Base-by-base conservation (phyloP, 306 rosid species). In the Rosa multiflora region DNA sequence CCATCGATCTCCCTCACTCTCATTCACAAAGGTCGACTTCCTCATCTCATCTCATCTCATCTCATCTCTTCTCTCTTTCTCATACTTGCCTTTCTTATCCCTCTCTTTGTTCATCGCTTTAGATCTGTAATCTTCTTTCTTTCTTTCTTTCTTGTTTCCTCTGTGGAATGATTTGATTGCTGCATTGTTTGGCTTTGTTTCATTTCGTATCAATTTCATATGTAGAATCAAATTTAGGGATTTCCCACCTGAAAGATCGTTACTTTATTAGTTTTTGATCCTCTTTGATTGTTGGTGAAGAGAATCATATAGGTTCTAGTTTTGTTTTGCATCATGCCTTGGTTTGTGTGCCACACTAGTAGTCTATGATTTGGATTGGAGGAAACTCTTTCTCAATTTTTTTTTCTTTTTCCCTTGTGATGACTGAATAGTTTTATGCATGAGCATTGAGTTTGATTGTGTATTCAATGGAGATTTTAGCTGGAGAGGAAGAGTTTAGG, bases 11-110 rank as follows among this genome's bases (percentile, higher is more conserved):
- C 70, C 64, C 62, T 81, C 47, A 0, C 11, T 79, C 82, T 53
- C 92, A 81, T 74, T 85, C 76, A 21, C 56, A 66, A 74, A 90
- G 97, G 94, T 90, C 55, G 10, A 63, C 53, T 72, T 63, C 67
- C 52, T 44, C 37, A 29, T 29, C 67, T 26, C 71, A 42, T 40
- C 77, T 70, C 35, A 32, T 32, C 35, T 32, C 37, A 2, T 32
- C 37, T 32, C 37, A 2, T 32, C 37, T 32, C 67, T 64, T 32
- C 67, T 64, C 49, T 52, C 44, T 9, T 10, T 18, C 48, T 56
- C 46, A n/a, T 32, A 32, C 37, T 32, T 32, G 37, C 37, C 37
- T 48, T 43, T 73, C 59, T 8, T n/a, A 26, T 73, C 68, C 77
- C 74, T 82, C 82, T 67, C 80, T 74, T 29, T 49, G 29, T 17